phyloP scores from a whole-genome alignment of 305 asterid species.

The Rubia occidens region DNA sequence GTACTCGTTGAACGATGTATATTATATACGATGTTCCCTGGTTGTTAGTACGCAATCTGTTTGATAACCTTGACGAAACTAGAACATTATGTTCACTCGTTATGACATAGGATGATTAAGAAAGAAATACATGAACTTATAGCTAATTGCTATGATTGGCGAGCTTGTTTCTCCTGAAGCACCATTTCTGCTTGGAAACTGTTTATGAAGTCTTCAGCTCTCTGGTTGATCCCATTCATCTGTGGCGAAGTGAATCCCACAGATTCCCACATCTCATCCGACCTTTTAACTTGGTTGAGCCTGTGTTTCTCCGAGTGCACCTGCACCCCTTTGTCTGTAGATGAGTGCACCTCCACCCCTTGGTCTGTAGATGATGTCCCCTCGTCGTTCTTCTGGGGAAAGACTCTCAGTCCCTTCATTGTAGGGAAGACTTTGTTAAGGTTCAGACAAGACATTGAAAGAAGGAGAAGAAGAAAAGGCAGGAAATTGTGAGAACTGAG shows the following conservation, averaged over 20 bases:
- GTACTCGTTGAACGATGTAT: not conserved
- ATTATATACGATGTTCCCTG: not conserved
- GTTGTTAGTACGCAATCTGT: not conserved
- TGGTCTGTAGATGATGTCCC: constrained; percentile 25
- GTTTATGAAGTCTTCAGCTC: constrained; percentile 79
- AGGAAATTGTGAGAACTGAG: not conserved
- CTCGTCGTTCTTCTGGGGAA: constrained; percentile 27
- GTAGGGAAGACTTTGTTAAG: constrained; percentile 37
- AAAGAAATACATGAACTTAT: not conserved
- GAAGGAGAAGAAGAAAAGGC: not conserved
- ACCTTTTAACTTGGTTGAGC: constrained; percentile 15
- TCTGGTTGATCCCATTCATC: constrained; percentile 50
- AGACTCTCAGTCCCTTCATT: constrained; percentile 18
- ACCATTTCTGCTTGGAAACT: constrained; percentile 56
- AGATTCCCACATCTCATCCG: constrained; percentile 79
- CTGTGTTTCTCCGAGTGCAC: not conserved
- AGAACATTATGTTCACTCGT: not conserved
- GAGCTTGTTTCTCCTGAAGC: constrained; percentile 41
- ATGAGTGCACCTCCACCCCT: constrained; percentile 25
- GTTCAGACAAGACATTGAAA: constrained; percentile 38
- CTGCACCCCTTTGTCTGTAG: constrained; percentile 9
- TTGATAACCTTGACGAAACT: not conserved
- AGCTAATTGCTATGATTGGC: constrained; percentile 35
- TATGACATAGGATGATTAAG: not conserved
- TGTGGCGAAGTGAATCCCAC: constrained; percentile 52